phyloP scores from a whole-genome alignment of 176 grass and related monocot genomes.

The Tillandsia fasciculata region DNA sequence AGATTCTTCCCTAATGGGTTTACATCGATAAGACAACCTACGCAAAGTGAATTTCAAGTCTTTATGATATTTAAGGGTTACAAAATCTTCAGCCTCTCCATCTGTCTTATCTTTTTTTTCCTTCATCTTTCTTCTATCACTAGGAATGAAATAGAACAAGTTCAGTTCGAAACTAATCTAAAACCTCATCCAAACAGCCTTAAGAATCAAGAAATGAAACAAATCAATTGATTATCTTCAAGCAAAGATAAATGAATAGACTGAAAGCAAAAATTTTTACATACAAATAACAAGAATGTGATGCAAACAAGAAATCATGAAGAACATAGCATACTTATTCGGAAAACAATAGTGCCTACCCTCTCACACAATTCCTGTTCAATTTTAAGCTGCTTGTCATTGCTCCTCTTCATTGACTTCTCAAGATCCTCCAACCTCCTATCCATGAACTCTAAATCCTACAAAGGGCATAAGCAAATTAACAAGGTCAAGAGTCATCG shows the following conservation, averaged over 20 bases:
- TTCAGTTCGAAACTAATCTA: too few relatives aligned
- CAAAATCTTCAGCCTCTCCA: too few relatives aligned
- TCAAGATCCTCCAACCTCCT: conserved; percentile 79
- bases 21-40: too few relatives aligned
- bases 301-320: background rate
- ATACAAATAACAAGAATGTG: background rate
- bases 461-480: conserved; percentile 19
- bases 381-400: conserved; percentile 92
- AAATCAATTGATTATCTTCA: background rate
- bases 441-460: conserved; percentile 83
- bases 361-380: conserved; percentile 83
- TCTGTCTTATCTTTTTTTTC: too few relatives aligned
- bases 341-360: conserved; percentile 23
- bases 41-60: too few relatives aligned
- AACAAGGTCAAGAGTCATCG: background rate
- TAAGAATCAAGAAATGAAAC: background rate
- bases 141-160: too few relatives aligned
- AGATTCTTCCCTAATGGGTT: too few relatives aligned
- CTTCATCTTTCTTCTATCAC: too few relatives aligned
- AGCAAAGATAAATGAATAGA: background rate
- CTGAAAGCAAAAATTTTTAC: background rate
- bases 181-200: too few relatives aligned
- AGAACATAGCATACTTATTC: background rate
- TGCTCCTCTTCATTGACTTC: conserved; percentile 98
- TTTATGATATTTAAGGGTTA: too few relatives aligned